Conservation (phyloP, 345 rosid genomes). For the Eucalyptus victrix region DNA sequence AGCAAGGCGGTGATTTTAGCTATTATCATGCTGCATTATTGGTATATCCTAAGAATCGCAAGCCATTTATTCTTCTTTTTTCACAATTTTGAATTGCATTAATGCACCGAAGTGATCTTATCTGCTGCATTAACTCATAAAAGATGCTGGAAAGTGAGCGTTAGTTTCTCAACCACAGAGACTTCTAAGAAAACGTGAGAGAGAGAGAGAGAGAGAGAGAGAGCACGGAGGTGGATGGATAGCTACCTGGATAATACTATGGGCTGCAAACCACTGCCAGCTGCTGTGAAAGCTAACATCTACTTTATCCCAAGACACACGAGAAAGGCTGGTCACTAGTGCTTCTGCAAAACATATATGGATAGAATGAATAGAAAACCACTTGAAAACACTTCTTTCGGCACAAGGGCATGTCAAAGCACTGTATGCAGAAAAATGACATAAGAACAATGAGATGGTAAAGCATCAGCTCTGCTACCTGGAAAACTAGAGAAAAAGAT, state of each 20-base stretch:
- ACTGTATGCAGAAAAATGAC: not conserved
- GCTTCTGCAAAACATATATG: constrained; percentile 44
- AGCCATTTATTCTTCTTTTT: not conserved
- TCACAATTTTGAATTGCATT: not conserved
- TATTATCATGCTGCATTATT: not conserved
- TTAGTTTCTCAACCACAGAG: not conserved
- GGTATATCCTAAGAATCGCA: not conserved
- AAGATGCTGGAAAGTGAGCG: not conserved
- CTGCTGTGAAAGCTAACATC: constrained; percentile 89
- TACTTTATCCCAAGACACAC: constrained; percentile 88
- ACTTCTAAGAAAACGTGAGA: not conserved
- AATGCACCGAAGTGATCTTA: not conserved
- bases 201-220: not conserved
- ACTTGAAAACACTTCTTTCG: not conserved
- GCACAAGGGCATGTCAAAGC: not conserved
- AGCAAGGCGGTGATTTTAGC: not conserved
- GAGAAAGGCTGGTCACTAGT: constrained; percentile 65
- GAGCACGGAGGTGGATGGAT: not conserved
- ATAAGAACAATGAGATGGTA: not conserved
- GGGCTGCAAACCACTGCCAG: constrained; percentile 84
- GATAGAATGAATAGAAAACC: not conserved
- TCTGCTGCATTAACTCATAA: not conserved
- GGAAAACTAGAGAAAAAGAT: not conserved
- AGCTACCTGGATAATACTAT: constrained; percentile 87
- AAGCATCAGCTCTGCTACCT: not conserved